Conservation (phyloP, 306 rosid genomes). For the Spatholobus suberectus region DNA sequence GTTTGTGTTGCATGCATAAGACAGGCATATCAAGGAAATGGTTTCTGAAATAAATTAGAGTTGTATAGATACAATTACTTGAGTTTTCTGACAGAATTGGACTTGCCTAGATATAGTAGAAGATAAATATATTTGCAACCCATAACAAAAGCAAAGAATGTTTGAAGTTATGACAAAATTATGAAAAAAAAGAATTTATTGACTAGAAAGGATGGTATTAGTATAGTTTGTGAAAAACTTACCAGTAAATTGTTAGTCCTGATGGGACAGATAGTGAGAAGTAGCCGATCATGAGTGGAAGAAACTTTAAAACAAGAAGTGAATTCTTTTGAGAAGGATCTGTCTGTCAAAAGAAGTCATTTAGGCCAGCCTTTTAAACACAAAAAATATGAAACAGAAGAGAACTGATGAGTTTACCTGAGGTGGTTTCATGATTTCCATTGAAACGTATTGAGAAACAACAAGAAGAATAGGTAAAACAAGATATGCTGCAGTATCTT, state of each 20-base stretch:
- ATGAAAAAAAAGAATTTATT: neutral
- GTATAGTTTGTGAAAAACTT: conserved; percentile 53
- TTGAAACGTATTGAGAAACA: conserved; percentile 82
- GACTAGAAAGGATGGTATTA: conserved; percentile 19
- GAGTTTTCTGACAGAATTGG: conserved; percentile 31
- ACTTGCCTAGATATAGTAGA: conserved; percentile 17
- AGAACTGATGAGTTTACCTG: conserved; percentile 62
- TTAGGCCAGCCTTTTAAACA: conserved; percentile 39
- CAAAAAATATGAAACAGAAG: conserved; percentile 32
- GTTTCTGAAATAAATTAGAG: conserved; percentile 6
- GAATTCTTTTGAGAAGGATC: conserved; percentile 93
- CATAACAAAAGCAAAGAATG: conserved; percentile 28
- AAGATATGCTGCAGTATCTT: conserved; percentile 89
- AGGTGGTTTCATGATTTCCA: conserved; percentile 99
- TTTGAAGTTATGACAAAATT: conserved; percentile 19
- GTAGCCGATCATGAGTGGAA: conserved; percentile 99
- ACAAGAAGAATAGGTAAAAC: conserved; percentile 93
- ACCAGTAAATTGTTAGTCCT: conserved; percentile 98
- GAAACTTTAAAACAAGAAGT: conserved; percentile 94
- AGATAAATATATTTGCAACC: conserved; percentile 7
- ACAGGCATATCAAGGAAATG: conserved; percentile 23
- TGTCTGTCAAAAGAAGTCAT: conserved; percentile 71
- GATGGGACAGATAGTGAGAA: conserved; percentile 98
- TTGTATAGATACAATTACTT: neutral
- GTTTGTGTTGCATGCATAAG: neutral